Percentiles rank a stretch among this genome's conserved stretches.
These are phyloP conservation scores for Russula ochroleuca DNA, from an alignment of 768 basidiomycete species.

Conservation along the genomic window DNA sequence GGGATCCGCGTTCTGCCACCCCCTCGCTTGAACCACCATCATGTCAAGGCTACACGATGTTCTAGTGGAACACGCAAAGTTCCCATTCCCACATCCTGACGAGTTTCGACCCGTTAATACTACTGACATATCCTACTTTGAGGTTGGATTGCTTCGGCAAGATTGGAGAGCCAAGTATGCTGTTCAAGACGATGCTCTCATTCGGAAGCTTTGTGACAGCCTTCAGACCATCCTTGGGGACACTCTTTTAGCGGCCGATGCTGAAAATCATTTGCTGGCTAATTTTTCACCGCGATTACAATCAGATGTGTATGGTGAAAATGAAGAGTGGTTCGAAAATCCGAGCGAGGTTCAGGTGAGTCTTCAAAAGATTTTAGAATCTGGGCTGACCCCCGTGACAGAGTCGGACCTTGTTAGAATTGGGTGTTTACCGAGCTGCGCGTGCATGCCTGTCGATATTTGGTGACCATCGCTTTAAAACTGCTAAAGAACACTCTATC, in stretches of 20 bases:
- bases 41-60: not conserved
- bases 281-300: not conserved
- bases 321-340: not conserved
- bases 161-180: not conserved
- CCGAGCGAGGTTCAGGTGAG: not conserved
- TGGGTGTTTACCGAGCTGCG: not conserved
- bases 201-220: not conserved
- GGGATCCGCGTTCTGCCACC: too few species aligned
- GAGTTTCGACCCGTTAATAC: not conserved
- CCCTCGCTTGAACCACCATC: too few species aligned
- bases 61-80: conserved; percentile 1
- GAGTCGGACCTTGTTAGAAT: not conserved
- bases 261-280: not conserved
- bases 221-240: not conserved
- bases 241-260: not conserved
- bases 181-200: not conserved
- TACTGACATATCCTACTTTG: not conserved
- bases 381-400: not conserved
- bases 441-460: not conserved
- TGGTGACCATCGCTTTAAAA: not conserved
- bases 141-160: not conserved
- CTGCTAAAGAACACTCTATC: not conserved
- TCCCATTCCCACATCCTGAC: not conserved
- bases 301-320: not conserved
- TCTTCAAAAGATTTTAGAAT: not conserved